Evolutionary conservation across 106 monocot genomes (phyloP), one percentile per base, ranked within the genome.

Genomic region (Platanthera zijinensis): DNA sequence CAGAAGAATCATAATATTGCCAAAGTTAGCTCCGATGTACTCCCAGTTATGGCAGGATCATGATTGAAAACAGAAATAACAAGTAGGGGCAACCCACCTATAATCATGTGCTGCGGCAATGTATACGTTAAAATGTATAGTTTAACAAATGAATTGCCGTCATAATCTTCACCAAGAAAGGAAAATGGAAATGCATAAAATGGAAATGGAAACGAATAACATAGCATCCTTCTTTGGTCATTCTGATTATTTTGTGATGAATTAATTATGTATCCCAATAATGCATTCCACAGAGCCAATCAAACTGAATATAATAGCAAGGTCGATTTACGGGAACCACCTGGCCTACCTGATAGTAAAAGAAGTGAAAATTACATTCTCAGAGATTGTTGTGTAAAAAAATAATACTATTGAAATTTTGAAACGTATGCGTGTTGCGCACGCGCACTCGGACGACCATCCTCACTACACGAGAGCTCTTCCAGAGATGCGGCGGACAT

Each of bases 11-110:
- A 84, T 70, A 74, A 86, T 1, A 81, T 97, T 94, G 71, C 76
- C 80, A 3, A 84, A 73, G 87, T 83, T 72, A 97, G 89, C 19
- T 86, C 87, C 50, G 54, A 74, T 48, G 92, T 48, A 77, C 78
- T 76, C 52, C 97, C 91, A 64, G 32, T 89, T 28, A 85, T 7
- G 19, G 88, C 94, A 88, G 91, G 91, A 78, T 97, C 97, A 83
- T 94, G 89, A 82, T 92, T 97, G 46, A 97, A 79, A 61, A 86
- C 51, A 74, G 97, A 97, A 71, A 97, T 83, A 2, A 74, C 87
- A 77, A 96, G 61, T n/a, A 93, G 70, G 76, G 96, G 96, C 51
- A 93, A 59, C 8, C 96, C 96, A 21, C 96, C 96, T 30, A 97
- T 84, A 48, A 93, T 69, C 96, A 96, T 96, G 78, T 96, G 96